Evolutionary conservation across 2,329 filamentous ascomycete species (phyloP).

Genomic region (Fusarium sp.): DNA sequence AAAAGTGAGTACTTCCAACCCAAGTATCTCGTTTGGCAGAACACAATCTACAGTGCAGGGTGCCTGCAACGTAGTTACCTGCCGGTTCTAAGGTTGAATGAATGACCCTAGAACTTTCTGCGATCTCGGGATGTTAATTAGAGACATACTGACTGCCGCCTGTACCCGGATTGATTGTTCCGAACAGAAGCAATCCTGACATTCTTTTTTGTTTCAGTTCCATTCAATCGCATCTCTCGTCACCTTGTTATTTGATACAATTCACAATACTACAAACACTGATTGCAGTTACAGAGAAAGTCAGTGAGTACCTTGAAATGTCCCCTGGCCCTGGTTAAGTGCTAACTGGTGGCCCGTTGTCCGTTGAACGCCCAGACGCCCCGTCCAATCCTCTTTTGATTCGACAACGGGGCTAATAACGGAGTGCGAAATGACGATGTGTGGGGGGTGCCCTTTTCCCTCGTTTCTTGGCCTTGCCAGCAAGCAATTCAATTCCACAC

Average conservation of each 20-base stretch:
- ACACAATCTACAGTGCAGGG: conserved; percentile 16
- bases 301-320: neutral
- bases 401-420: conserved; percentile 46
- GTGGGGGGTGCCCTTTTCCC: conserved; percentile 41
- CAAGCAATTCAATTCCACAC: conserved; percentile 26
- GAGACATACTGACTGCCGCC: conserved; percentile 7
- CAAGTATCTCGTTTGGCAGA: conserved; percentile 21
- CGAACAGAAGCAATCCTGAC: conserved; percentile 1
- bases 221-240: neutral
- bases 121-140: conserved; percentile 14
- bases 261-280: neutral
- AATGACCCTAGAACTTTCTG: neutral
- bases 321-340: conserved; percentile 24
- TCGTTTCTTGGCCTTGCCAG: conserved; percentile 40
- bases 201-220: neutral
- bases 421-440: conserved; percentile 46
- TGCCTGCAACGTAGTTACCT: conserved; percentile 10
- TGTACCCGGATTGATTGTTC: conserved; percentile 14
- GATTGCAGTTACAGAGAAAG: neutral
- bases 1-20: conserved; percentile 26
- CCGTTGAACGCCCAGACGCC: conserved; percentile 41
- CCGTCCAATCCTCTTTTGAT: conserved; percentile 41
- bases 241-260: neutral
- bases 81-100: neutral
- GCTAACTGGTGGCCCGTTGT: conserved; percentile 32